Percentiles rank a stretch among this genome's conserved stretches.
Evolutionary conservation across 495 filamentous ascomycete genomes (phyloP).

Genomic region (Trichoderma asperelloides): DNA sequence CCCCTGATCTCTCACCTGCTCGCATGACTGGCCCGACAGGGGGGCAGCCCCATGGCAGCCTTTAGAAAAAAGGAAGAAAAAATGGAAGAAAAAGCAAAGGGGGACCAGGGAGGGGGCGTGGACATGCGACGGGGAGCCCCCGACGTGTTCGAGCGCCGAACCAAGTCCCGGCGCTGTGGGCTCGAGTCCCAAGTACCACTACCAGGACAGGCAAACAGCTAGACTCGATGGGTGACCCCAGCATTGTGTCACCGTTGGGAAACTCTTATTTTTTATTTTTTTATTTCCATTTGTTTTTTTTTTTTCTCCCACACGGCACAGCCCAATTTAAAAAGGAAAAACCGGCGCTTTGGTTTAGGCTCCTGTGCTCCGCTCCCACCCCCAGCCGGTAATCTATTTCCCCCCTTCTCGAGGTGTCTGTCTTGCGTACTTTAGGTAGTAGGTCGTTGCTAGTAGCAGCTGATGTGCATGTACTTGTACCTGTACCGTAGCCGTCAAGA

Average conservation of each 20-base stretch:
- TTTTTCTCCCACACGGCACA: background rate
- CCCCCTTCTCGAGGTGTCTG: background rate
- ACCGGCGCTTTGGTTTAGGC: constrained; percentile 6
- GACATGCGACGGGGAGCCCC: background rate
- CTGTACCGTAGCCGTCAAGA: background rate
- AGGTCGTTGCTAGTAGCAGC: background rate
- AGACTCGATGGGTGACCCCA: background rate
- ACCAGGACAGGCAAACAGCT: background rate
- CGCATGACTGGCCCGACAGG: constrained; percentile 2
- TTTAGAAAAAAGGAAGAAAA: constrained; percentile 4
- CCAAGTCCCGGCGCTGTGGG: constrained; percentile 1
- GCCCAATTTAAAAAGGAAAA: background rate
- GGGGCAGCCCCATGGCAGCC: background rate
- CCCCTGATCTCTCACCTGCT: constrained; percentile 4
- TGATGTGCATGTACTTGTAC: background rate
- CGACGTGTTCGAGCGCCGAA: constrained; percentile 5
- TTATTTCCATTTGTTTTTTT: background rate
- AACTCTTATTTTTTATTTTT: background rate
- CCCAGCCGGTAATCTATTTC: background rate
- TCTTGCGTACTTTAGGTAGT: too few species aligned
- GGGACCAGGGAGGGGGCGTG: background rate
- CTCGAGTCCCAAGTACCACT: background rate
- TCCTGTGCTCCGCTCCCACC: background rate
- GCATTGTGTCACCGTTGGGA: constrained; percentile 5
- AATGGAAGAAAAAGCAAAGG: background rate